Evolutionary conservation across 345 rosid species (phyloP).

Genomic region (Murraya paniculata): DNA sequence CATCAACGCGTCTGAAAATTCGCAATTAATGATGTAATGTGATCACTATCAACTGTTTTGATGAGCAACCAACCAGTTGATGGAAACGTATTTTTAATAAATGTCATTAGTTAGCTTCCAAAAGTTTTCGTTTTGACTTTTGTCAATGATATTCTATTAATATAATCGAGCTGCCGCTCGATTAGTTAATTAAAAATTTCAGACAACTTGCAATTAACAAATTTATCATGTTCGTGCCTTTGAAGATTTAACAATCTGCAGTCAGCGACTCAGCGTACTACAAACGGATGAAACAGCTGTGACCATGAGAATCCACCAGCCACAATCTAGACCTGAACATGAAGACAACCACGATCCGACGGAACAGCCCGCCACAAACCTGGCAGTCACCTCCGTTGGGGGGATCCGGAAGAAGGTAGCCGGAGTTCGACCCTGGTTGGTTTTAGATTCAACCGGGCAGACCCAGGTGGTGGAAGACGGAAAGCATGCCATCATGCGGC

Average conservation of each 20-base stretch:
- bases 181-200: neutral
- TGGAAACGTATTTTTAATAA: too few relatives aligned
- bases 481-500: slow-evolving; percentile 87
- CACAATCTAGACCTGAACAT: slow-evolving; percentile 9
- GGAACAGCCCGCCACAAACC: slow-evolving; percentile 3
- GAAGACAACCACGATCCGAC: slow-evolving; percentile 38
- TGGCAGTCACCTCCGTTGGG: slow-evolving; percentile 24
- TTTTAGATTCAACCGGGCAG: slow-evolving; percentile 56
- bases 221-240: too few relatives aligned
- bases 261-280: neutral
- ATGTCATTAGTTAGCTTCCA: neutral
- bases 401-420: slow-evolving; percentile 55
- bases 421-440: slow-evolving; percentile 67
- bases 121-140: neutral
- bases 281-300: neutral
- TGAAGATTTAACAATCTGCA: too few relatives aligned
- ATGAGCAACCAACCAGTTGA: neutral
- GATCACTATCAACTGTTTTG: too few relatives aligned
- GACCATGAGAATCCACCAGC: slow-evolving; percentile 31
- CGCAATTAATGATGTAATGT: too few relatives aligned
- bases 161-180: neutral
- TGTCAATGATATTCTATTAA: neutral
- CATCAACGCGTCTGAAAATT: too few relatives aligned
- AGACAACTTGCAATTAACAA: neutral
- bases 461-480: slow-evolving; percentile 57